Conservation (phyloP, 495 filamentous ascomycete genomes). For the Hypoxylon intermedium region DNA sequence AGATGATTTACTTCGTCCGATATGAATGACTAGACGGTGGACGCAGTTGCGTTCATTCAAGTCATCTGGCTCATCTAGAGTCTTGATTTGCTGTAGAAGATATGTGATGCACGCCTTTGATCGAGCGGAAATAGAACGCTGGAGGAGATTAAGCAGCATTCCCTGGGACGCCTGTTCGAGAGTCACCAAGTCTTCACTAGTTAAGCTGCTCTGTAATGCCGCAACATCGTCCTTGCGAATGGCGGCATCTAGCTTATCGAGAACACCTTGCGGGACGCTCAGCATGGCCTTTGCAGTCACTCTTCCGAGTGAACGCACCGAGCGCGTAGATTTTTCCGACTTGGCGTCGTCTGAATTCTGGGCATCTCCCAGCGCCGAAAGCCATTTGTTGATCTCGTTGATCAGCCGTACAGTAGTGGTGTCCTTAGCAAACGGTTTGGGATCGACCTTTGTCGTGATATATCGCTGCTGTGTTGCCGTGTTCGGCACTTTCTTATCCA, state of each 20-base stretch:
- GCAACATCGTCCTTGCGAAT: conserved; percentile 75
- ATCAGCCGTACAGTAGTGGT: conserved; percentile 67
- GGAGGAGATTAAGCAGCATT: conserved; percentile 79
- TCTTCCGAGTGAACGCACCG: conserved; percentile 72
- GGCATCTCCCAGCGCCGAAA: conserved; percentile 77
- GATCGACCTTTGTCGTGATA: conserved; percentile 84
- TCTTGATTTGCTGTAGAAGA: conserved; percentile 69
- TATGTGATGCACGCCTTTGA: conserved; percentile 71
- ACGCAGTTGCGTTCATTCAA: conserved; percentile 93
- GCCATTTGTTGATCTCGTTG: conserved; percentile 86
- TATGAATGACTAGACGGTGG: conserved; percentile 87
- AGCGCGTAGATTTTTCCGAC: conserved; percentile 64
- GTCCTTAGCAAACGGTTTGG: conserved; percentile 83
- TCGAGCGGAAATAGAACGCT: conserved; percentile 78
- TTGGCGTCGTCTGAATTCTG: conserved; percentile 72
- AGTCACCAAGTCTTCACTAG: conserved; percentile 59
- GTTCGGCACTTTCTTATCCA: conserved; percentile 85
- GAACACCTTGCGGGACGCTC: conserved; percentile 67
- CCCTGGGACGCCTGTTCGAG: conserved; percentile 63
- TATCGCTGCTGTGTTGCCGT: conserved; percentile 79
- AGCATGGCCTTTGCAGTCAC: conserved; percentile 73
- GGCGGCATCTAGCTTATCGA: conserved; percentile 79
- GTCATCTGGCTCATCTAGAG: conserved; percentile 84
- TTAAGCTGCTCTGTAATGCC: conserved; percentile 65
- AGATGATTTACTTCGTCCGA: conserved; percentile 77